These are phyloP conservation scores for Didymella glomerata DNA, from an alignment of 2,329 filamentous ascomycete genomes.

Conservation along the genomic window DNA sequence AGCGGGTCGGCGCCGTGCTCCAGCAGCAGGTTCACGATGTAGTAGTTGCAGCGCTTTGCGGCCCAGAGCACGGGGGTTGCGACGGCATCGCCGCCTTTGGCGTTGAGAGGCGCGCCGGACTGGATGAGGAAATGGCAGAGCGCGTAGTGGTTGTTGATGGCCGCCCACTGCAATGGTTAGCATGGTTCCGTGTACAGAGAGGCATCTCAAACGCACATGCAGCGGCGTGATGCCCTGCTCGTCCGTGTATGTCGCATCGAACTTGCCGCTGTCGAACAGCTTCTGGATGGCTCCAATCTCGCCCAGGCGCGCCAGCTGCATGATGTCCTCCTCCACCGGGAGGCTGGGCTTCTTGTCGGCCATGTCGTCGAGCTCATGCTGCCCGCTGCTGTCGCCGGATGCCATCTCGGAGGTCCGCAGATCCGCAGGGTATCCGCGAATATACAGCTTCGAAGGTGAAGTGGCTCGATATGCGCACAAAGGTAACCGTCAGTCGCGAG, in stretches of 20 bases:
- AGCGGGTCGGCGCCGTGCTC: conserved; percentile 92
- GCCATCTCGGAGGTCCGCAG: conserved; percentile 41
- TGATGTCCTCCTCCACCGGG: conserved; percentile 79
- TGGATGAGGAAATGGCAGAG: conserved; percentile 96
- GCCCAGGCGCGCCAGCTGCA: conserved; percentile 91
- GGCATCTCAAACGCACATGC: conserved; percentile 69
- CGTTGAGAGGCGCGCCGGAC: conserved; percentile 87
- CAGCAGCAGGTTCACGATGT: conserved; percentile 91
- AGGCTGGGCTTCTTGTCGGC: conserved; percentile 48
- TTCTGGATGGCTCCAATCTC: conserved; percentile 88
- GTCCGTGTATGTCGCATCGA: conserved; percentile 83
- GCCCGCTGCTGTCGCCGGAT: conserved; percentile 35
- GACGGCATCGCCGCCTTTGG: conserved; percentile 92
- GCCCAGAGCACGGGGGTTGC: conserved; percentile 97
- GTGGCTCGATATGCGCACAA: conserved; percentile 5
- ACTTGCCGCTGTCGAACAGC: conserved; percentile 84
- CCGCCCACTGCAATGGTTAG: conserved; percentile 77
- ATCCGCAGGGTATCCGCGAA: background rate
- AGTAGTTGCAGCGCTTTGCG: conserved; percentile 95
- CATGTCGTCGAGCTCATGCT: conserved; percentile 51
- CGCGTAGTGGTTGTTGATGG: conserved; percentile 97
- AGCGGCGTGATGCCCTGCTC: conserved; percentile 94
- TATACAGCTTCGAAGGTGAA: background rate
- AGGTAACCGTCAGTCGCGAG: background rate
- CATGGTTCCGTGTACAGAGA: background rate